A percentile compares a stretch with the other conserved stretches of the same genome.
Evolutionary conservation across 2,329 filamentous ascomycete genomes (phyloP).

Genomic region (Sarocladium kiliense): DNA sequence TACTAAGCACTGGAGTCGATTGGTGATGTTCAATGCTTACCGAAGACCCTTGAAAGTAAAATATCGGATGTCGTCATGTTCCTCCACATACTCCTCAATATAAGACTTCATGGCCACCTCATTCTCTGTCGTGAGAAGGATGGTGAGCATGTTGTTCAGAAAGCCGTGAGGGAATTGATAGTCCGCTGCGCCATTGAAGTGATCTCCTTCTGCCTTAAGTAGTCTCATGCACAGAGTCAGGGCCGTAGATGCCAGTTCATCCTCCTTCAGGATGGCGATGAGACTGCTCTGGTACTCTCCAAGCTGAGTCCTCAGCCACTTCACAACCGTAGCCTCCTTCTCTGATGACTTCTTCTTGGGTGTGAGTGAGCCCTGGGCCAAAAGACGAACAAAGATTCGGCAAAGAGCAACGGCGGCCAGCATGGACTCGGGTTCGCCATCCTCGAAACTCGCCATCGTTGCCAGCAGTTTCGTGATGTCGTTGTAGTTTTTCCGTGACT

Average conservation of each 20-base stretch:
- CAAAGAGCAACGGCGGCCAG: constrained; percentile 77
- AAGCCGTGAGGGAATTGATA: constrained; percentile 65
- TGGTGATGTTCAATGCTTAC: constrained; percentile 43
- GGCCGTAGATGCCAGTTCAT: constrained; percentile 61
- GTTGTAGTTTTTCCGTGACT: constrained; percentile 88
- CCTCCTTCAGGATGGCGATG: constrained; percentile 54
- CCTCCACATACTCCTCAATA: constrained; percentile 69
- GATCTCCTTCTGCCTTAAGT: constrained; percentile 71
- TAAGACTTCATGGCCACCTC: constrained; percentile 66
- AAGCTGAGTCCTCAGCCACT: constrained; percentile 74
- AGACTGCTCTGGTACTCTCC: constrained; percentile 64
- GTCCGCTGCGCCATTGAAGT: constrained; percentile 54
- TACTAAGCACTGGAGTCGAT: constrained; percentile 10
- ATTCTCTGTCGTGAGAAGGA: constrained; percentile 53
- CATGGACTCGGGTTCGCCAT: constrained; percentile 49
- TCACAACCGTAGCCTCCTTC: constrained; percentile 67
- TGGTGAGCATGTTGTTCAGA: constrained; percentile 59
- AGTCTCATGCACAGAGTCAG: constrained; percentile 79
- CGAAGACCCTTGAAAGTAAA: constrained; percentile 72
- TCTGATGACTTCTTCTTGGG: constrained; percentile 62
- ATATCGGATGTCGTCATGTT: constrained; percentile 80
- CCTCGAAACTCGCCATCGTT: constrained; percentile 41
- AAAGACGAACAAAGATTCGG: constrained; percentile 76
- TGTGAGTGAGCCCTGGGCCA: constrained; percentile 66
- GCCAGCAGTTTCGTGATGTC: constrained; percentile 72